Conservation (phyloP, 2,329 filamentous ascomycete genomes). For the Trichophyton mentagrophytes region DNA sequence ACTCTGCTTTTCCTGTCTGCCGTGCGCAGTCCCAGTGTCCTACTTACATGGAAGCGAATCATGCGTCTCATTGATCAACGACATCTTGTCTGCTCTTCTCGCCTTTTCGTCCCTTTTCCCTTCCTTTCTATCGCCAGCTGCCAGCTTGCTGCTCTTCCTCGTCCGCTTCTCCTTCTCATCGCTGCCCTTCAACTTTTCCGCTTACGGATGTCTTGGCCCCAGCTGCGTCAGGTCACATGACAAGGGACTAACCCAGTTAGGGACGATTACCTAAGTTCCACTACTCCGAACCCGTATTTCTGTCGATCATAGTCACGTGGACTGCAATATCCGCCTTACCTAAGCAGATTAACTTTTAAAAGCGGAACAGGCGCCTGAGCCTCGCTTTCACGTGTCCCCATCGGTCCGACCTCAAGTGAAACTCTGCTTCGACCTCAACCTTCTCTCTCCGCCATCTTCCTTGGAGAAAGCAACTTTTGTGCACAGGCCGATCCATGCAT, state of each 20-base stretch:
- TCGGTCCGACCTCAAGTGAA: neutral
- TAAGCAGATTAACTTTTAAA: neutral
- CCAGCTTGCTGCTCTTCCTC: neutral
- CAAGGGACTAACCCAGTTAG: neutral
- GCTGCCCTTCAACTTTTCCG: neutral
- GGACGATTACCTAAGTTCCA: neutral
- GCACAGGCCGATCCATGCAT: neutral
- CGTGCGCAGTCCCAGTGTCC: slow-evolving; percentile 17
- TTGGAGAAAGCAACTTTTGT: too few species aligned
- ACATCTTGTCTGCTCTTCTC: slow-evolving; percentile 37
- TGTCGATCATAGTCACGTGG: neutral
- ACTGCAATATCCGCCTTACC: neutral
- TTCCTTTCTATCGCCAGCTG: neutral
- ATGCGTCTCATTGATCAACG: slow-evolving; percentile 56
- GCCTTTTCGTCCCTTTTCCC: neutral
- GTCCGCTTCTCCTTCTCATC: neutral
- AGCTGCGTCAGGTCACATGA: too few species aligned
- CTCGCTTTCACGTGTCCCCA: neutral
- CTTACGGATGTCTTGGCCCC: neutral
- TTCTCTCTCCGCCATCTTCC: too few species aligned
- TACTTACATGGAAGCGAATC: slow-evolving; percentile 67
- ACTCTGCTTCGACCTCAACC: neutral
- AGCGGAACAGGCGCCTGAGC: neutral
- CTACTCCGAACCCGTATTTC: neutral
- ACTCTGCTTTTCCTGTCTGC: neutral